Evolutionary conservation across 495 filamentous ascomycete genomes (phyloP).

Genomic region (Penicillium ochrochloron): DNA sequence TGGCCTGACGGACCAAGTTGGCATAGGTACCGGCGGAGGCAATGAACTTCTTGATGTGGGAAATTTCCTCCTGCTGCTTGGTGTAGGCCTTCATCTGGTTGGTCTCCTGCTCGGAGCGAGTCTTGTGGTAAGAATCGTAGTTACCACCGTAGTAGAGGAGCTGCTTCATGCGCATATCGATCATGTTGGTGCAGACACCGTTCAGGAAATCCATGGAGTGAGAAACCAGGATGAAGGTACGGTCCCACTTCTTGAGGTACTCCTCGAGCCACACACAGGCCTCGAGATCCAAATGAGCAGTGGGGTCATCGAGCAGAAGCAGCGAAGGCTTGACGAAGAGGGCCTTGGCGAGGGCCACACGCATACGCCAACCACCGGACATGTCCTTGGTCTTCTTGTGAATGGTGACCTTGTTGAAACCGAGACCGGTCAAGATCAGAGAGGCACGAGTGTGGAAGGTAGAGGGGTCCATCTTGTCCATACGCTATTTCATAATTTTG

Average conservation of each 20-base stretch:
- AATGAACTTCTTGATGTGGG: conserved; percentile 99
- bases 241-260: conserved; percentile 99
- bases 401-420: conserved; percentile 97
- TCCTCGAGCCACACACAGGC: conserved; percentile 99
- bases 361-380: conserved; percentile 99
- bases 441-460: conserved; percentile 98
- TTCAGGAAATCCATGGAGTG: conserved; percentile 99
- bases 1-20: conserved; percentile 98
- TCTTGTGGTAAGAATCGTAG: conserved; percentile 99
- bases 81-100: conserved; percentile 99
- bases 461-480: conserved; percentile 99
- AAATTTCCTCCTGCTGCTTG: conserved; percentile 99
- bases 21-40: conserved; percentile 99
- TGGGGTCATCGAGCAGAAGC: conserved; percentile 96
- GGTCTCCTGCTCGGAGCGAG: conserved; percentile 87
- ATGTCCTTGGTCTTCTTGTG: conserved; percentile 99
- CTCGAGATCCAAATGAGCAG: conserved; percentile 98
- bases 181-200: conserved; percentile 98
- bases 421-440: conserved; percentile 96
- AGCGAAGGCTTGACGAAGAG: conserved; percentile 98
- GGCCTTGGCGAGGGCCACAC: conserved; percentile 95
- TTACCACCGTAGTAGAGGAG: conserved; percentile 99
- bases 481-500: conserved; percentile 66
- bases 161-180: conserved; percentile 91
- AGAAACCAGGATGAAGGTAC: conserved; percentile 95